These are phyloP conservation scores for Oemleria cerasiformis DNA, from an alignment of 306 rosid species.

Conservation along the genomic window DNA sequence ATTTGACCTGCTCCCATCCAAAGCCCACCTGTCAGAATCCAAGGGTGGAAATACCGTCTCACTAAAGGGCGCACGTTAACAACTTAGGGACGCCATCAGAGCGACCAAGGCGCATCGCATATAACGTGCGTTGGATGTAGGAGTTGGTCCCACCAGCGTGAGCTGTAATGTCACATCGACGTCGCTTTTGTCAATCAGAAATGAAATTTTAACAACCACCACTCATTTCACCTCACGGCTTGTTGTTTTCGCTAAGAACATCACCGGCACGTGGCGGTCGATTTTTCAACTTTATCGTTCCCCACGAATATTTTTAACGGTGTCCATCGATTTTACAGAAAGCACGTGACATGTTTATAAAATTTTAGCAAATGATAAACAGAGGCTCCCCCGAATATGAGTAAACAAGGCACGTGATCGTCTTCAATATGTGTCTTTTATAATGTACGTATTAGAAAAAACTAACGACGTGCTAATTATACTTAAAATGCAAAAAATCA, in stretches of 20 bases:
- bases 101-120: background rate
- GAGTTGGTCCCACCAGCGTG: background rate
- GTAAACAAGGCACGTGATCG: no score
- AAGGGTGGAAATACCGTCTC: background rate
- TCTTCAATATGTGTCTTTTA: no score
- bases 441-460: no score
- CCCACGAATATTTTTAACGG: no score
- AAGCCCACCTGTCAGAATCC: background rate
- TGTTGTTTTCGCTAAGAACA: background rate
- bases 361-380: no score
- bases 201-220: slow-evolving; percentile 14
- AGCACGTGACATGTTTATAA: slow-evolving; percentile 38
- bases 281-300: background rate
- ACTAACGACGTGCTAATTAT: no score
- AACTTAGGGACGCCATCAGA: background rate
- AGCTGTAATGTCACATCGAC: slow-evolving; percentile 30
- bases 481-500: no score
- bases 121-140: background rate
- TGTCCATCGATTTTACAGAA: no score
- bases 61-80: background rate
- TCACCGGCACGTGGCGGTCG: background rate
- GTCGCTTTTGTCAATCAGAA: slow-evolving; percentile 30
- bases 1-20: background rate
- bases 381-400: no score
- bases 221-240: slow-evolving; percentile 19